Evolutionary conservation across 306 rosid species (phyloP), one percentile per base, ranked within the genome.

Genomic region (Glycine soja): DNA sequence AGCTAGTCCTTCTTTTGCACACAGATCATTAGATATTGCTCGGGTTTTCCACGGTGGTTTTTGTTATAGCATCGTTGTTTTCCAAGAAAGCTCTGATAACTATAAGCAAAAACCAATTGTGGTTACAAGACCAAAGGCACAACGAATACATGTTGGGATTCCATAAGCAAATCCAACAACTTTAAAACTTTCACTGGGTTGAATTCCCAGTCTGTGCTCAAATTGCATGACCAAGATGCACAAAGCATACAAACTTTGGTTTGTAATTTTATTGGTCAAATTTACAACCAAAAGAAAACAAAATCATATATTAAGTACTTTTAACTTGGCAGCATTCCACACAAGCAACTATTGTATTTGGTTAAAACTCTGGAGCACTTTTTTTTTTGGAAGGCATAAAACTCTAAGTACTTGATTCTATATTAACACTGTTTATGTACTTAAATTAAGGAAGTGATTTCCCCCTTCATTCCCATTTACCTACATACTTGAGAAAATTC

Each of bases 301-400:
- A 14, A 9, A 78, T 68, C 77, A 61, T 9, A 66, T 10, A 66
- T 10, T 11, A 69, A n/a, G 48, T 43, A 64, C 70, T 74, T 53
- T 54, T 65, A 10, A 65, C 70, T 81, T 43, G 34, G 12, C 42
- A 76, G 48, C 50, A 10, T 54, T 71, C 57, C 59, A 74, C 70
- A 70, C 11, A 78, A 67, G 12, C 40, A 69, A 34, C 40, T 74
- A 38, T 43, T 76, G 74, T 70, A 61, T 10, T 7, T 24, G 30
- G 30, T 24, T 24, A 24, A 24, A 24, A 24, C 30, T 24, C 30
- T 24, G 1, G 30, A 24, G 30, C 2, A 24, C 30, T 24, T 24
- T 24, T 24, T 19, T 24, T 24, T 24, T 24, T 24, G 30, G 30
- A 24, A 24, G 30, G 30, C 30, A 24, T 24, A 24, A 14, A 62